Evolutionary conservation across 768 basidiomycete species (phyloP).

Genomic region (Clitopilus hobsonii): DNA sequence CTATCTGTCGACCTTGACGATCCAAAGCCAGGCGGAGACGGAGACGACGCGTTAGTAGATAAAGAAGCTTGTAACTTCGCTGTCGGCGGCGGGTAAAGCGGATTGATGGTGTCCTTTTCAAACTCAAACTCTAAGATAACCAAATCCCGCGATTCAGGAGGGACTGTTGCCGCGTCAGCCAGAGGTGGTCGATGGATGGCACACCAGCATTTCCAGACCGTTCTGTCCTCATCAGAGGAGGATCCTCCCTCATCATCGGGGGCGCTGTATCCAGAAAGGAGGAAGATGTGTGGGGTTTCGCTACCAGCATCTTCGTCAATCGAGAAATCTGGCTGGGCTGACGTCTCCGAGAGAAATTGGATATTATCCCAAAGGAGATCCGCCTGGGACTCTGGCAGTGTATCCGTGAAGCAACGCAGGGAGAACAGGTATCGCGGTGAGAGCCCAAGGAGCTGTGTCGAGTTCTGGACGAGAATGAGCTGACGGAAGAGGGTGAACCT

Average conservation of each 20-base stretch:
- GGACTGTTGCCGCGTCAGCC: slow-evolving; percentile 4
- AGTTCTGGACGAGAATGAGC: slow-evolving; percentile 43
- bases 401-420: slow-evolving; percentile 68
- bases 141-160: slow-evolving; percentile 19
- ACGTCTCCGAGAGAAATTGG: slow-evolving; percentile 50
- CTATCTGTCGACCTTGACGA: neutral
- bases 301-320: slow-evolving; percentile 34
- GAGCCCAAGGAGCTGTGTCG: slow-evolving; percentile 68
- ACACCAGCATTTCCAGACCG: slow-evolving; percentile 67
- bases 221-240: slow-evolving; percentile 22
- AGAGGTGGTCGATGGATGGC: slow-evolving; percentile 51
- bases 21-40: neutral
- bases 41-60: neutral
- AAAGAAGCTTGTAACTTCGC: neutral
- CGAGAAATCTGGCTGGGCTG: slow-evolving; percentile 21
- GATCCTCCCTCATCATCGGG: slow-evolving; percentile 37
- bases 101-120: slow-evolving; percentile 65
- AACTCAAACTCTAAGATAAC: slow-evolving; percentile 81
- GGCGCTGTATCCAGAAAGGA: slow-evolving; percentile 66
- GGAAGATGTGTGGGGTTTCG: slow-evolving; percentile 55
- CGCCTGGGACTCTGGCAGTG: slow-evolving; percentile 60
- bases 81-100: slow-evolving; percentile 48
- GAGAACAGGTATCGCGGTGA: slow-evolving; percentile 68
- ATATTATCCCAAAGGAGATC: slow-evolving; percentile 71
- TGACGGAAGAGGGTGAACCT: neutral